phyloP scores from a whole-genome alignment of 208 protist species.

The Crithidia brevicula region DNA sequence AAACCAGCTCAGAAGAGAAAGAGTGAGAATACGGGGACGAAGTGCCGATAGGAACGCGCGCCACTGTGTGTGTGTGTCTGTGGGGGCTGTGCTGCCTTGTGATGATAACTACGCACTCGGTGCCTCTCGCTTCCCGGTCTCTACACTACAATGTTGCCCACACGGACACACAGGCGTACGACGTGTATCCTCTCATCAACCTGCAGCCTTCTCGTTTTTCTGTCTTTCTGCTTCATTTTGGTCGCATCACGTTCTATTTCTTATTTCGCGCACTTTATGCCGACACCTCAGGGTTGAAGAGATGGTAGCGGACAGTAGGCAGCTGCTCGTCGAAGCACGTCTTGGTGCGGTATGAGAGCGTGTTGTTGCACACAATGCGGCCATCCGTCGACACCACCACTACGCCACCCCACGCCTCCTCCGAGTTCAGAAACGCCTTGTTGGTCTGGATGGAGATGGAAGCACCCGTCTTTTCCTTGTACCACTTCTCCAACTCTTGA shows the following conservation, averaged over 20 bases:
- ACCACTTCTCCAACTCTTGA: constrained; percentile 69
- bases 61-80: too few species aligned
- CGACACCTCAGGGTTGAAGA: constrained; percentile 77
- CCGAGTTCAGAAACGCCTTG: constrained; percentile 63
- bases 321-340: constrained; percentile 90
- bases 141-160: too few species aligned
- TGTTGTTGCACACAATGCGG: constrained; percentile 91
- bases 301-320: constrained; percentile 87
- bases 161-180: too few species aligned
- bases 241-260: constrained; percentile 22
- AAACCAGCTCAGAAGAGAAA: too few species aligned
- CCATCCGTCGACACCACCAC: constrained; percentile 72
- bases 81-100: too few species aligned
- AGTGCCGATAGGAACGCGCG: too few species aligned
- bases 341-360: constrained; percentile 81
- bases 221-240: constrained; percentile 5
- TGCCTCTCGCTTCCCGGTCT: too few species aligned
- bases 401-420: constrained; percentile 84
- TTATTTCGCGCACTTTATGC: too few species aligned
- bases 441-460: constrained; percentile 52
- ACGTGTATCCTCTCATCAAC: too few species aligned
- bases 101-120: too few species aligned
- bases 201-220: too few species aligned
- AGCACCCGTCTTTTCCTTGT: constrained; percentile 51
- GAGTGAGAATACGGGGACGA: too few species aligned